Base-by-base conservation (phyloP, 129 eudicot genomes). In the Tagetes erecta region DNA sequence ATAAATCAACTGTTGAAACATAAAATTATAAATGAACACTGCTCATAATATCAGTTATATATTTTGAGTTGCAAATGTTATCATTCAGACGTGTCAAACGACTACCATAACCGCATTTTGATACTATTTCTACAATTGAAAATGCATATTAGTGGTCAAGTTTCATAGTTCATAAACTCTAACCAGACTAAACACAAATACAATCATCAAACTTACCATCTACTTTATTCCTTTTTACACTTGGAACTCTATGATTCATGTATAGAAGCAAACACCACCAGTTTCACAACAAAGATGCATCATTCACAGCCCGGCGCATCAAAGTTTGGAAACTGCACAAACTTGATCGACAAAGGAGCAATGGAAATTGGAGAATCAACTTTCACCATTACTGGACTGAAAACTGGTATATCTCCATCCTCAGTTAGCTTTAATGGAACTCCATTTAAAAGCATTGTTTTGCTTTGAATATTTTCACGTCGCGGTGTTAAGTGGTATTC, bases 401-500 rank as follows among this genome's bases (percentile, higher is more conserved):
- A 68, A 64, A 44, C 81, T 66, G 91, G 96, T 56, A 87, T 69
- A 35, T 86, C 89, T 20, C 96, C 92, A 8, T 45, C 57, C 36
- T 75, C 85, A 0, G 87, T 82, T 12, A 87, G 72, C 73, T 73
- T 77, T 77, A 93, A 69, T 34, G 83, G 89, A n/a, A 52, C 52
- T n/a, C 95, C 95, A 71, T 93, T 93, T 38, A 93, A 74, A 46
- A 84, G 75, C 95, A 90, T 87, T 8, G 82, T 81, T 75, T 80
- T 85, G 82, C 91, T 88, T 69, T 14, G 86, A 52, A 93, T 76
- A 55, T 86, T 10, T 11, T 97, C 92, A 37, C 77, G 78, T 72
- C 83, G 75, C 4, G 98, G 95, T 6, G 98, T 86, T 47, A 93
- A 83, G 56, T 90, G 91, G 80, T 93, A 93, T 79, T 90, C 98